phyloP scores from a whole-genome alignment of 495 filamentous ascomycete genomes.

The Rhypophila decipiens region DNA sequence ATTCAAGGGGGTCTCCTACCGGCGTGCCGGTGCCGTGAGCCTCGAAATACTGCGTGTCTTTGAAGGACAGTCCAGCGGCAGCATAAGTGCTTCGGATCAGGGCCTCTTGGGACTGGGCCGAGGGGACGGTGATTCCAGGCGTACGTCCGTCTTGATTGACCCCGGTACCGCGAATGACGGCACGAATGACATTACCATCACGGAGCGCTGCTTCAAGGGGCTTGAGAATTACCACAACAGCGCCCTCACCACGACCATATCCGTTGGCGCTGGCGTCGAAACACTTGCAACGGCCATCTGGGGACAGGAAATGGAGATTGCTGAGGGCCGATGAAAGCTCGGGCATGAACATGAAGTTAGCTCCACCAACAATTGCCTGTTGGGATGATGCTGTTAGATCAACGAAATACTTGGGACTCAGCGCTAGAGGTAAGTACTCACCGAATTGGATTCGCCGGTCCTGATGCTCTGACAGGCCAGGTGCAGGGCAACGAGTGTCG shows the following conservation, averaged over 20 bases:
- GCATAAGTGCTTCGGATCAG: slow-evolving; percentile 43
- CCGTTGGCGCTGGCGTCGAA: slow-evolving; percentile 57
- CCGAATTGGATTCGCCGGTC: slow-evolving; percentile 20
- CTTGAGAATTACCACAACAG: slow-evolving; percentile 49
- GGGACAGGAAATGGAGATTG: slow-evolving; percentile 24
- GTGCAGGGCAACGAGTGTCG: slow-evolving; percentile 46
- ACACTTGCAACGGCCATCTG: slow-evolving; percentile 40
- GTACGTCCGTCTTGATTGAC: slow-evolving; percentile 49
- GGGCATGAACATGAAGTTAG: slow-evolving; percentile 46
- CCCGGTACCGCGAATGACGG: slow-evolving; percentile 47
- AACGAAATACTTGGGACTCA: not conserved
- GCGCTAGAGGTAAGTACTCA: not conserved
- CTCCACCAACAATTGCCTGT: slow-evolving; percentile 44
- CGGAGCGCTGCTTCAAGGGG: slow-evolving; percentile 38
- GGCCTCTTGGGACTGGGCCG: slow-evolving; percentile 39
- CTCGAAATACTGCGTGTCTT: slow-evolving; percentile 40
- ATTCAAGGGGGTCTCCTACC: slow-evolving; percentile 4
- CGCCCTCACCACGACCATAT: slow-evolving; percentile 55
- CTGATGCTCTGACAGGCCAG: slow-evolving; percentile 44
- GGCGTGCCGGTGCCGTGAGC: slow-evolving; percentile 21
- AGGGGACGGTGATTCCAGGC: slow-evolving; percentile 46
- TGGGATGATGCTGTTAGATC: not conserved
- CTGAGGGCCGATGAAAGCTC: slow-evolving; percentile 25
- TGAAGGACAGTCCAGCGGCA: slow-evolving; percentile 35
- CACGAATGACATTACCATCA: slow-evolving; percentile 48